Evolutionary conservation across 169 alveolate species (phyloP), one percentile per base, ranked within the genome.

Genomic region (Theileria orientalis): DNA sequence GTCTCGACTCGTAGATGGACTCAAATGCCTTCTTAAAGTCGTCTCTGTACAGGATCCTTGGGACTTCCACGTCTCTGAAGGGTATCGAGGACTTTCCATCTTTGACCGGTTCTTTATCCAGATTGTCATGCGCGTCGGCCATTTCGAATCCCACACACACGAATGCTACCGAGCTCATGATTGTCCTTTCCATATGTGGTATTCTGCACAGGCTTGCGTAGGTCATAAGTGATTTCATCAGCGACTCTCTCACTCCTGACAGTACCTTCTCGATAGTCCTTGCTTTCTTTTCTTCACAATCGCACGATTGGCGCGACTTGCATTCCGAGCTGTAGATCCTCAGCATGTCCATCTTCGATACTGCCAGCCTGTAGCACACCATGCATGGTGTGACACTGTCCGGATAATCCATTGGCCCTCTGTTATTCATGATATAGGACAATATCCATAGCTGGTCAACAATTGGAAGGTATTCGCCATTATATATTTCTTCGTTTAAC

Each of bases 81-180:
- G 52, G 16, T 14, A 42, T 42, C 16, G 52, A 16, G 16, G 13
- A 42, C 52, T 14, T 42, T 16, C 16, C 52, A 42, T 42, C 16
- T 42, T 42, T 42, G n/a, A n/a, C n/a, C n/a, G n/a, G n/a, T n/a
- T n/a, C n/a, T n/a, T n/a, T n/a, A n/a, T n/a, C n/a, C n/a, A n/a
- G n/a, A n/a, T n/a, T n/a, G n/a, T n/a, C n/a, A n/a, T n/a, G n/a
- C n/a, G n/a, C n/a, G n/a, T n/a, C n/a, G n/a, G n/a, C n/a, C n/a
- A n/a, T n/a, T 49, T 78, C 72, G 49, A 78, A 78, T 19, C 86
- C 86, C 7, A 71, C 68, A n/a, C 86, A 78, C 11, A 68, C 46
- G 52, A 78, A 78, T 3, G 21, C 69, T 49, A 78, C 29, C 35
- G 60, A 60, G 16, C 30, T 32, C 16, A 47, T 47, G 32, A 78